Conservation (phyloP, 1,284 basidiomycete species). For the Trametes sp. region DNA sequence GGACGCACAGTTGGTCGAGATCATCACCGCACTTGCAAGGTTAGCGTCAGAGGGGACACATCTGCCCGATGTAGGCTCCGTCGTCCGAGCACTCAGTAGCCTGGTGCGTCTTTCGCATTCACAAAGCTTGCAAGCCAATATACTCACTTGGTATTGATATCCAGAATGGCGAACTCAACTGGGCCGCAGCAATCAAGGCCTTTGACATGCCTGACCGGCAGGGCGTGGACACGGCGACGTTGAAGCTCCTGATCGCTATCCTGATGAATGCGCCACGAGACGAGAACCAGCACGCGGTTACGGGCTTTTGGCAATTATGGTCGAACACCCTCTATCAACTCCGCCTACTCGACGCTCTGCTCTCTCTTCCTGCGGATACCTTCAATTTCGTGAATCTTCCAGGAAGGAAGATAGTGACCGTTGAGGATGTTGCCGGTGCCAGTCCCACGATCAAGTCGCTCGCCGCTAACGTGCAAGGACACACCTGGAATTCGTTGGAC, state of each 20-base stretch:
- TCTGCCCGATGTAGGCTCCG: constrained; percentile 78
- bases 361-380: constrained; percentile 87
- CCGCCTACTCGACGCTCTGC: constrained; percentile 85
- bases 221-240: constrained; percentile 82
- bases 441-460: constrained; percentile 89
- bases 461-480: constrained; percentile 86
- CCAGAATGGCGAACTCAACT: constrained; percentile 72
- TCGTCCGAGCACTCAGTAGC: constrained; percentile 74
- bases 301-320: constrained; percentile 87
- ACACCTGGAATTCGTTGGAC: constrained; percentile 95
- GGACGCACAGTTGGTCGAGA: constrained; percentile 73
- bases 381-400: constrained; percentile 92
- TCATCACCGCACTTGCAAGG: constrained; percentile 69
- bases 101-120: constrained; percentile 58
- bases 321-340: constrained; percentile 87
- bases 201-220: constrained; percentile 82
- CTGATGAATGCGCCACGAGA: constrained; percentile 77
- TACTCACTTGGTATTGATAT: not conserved
- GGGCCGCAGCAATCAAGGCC: constrained; percentile 80
- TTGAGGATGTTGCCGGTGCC: constrained; percentile 84
- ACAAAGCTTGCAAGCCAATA: too few species aligned
- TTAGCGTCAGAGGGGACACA: constrained; percentile 73
- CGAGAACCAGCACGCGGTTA: constrained; percentile 75
- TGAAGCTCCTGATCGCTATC: constrained; percentile 84
- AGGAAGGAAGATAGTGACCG: constrained; percentile 81